Percentiles rank a stretch among this genome's conserved stretches.
These are phyloP conservation scores for Sisymbrium altissimum DNA, from an alignment of 345 rosid species.

Conservation along the genomic window DNA sequence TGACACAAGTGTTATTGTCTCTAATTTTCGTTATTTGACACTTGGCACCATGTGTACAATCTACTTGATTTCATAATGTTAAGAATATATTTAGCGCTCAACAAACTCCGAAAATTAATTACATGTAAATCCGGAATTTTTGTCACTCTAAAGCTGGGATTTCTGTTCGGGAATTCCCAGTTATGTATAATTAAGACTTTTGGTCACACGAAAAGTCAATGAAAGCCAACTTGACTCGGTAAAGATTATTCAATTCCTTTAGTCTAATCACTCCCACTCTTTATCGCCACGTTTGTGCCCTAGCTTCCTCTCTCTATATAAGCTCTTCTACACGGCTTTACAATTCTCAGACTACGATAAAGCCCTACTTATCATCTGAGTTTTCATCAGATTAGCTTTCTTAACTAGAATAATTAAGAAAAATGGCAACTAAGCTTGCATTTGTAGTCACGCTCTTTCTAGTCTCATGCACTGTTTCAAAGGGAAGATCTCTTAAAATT, in stretches of 20 bases:
- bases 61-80: not conserved
- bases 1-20: too few relatives aligned
- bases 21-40: not conserved
- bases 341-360: not conserved
- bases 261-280: not conserved
- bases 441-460: not conserved
- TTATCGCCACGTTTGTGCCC: not conserved
- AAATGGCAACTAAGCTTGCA: conserved; percentile 9
- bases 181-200: not conserved
- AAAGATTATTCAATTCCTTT: not conserved
- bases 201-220: not conserved
- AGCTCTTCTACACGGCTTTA: not conserved
- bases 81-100: not conserved
- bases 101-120: too few relatives aligned
- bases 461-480: not conserved
- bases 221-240: not conserved
- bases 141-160: too few relatives aligned
- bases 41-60: not conserved
- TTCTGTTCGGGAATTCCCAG: too few relatives aligned
- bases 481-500: conserved; percentile 11
- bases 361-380: not conserved
- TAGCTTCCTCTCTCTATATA: conserved; percentile 2
- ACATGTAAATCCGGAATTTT: too few relatives aligned
- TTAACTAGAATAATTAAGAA: not conserved
- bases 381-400: not conserved